These are phyloP conservation scores for Cyclotella choctawhatcheeana DNA, from an alignment of 108 stramenopile species.

Conservation along the genomic window DNA sequence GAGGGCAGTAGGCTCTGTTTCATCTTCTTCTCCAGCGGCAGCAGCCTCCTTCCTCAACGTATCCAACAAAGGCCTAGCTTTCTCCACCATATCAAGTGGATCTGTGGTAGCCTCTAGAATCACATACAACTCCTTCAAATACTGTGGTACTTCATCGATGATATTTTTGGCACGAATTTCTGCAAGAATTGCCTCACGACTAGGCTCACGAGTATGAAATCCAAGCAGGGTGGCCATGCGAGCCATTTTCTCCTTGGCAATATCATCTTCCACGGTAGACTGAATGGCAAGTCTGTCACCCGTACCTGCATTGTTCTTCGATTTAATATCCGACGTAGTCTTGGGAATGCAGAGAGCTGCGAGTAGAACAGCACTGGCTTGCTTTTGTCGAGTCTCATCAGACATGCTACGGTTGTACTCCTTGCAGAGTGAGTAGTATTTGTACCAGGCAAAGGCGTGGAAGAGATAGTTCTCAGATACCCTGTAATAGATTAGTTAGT, in stretches of 20 bases:
- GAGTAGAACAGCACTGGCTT: constrained; percentile 89
- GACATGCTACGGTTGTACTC: constrained; percentile 92
- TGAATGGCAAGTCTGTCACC: constrained; percentile 48
- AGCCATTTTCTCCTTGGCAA: constrained; percentile 93
- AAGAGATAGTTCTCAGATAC: constrained; percentile 96
- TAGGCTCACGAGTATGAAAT: constrained; percentile 90
- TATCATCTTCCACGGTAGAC: constrained; percentile 77
- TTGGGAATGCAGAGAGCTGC: constrained; percentile 92
- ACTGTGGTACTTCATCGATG: constrained; percentile 78
- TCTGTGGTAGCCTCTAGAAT: constrained; percentile 83
- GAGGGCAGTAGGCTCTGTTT: constrained; percentile 55
- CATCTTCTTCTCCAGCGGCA: constrained; percentile 31
- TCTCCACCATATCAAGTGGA: constrained; percentile 80
- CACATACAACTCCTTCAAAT: constrained; percentile 76
- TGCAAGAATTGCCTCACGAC: constrained; percentile 84
- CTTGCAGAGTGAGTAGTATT: constrained; percentile 89
- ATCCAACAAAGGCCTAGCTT: constrained; percentile 75
- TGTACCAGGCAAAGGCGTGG: constrained; percentile 98
- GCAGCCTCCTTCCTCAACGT: constrained; percentile 54
- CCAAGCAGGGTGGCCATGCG: constrained; percentile 95
- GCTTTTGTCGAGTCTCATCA: constrained; percentile 72
- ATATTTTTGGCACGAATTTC: constrained; percentile 77
- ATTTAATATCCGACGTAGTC: constrained; percentile 15
- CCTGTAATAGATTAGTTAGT: constrained; percentile 25
- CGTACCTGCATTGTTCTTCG: constrained; percentile 17